Evolutionary conservation across 2,329 filamentous ascomycete species (phyloP).

Genomic region (Metarhizium humberi): DNA sequence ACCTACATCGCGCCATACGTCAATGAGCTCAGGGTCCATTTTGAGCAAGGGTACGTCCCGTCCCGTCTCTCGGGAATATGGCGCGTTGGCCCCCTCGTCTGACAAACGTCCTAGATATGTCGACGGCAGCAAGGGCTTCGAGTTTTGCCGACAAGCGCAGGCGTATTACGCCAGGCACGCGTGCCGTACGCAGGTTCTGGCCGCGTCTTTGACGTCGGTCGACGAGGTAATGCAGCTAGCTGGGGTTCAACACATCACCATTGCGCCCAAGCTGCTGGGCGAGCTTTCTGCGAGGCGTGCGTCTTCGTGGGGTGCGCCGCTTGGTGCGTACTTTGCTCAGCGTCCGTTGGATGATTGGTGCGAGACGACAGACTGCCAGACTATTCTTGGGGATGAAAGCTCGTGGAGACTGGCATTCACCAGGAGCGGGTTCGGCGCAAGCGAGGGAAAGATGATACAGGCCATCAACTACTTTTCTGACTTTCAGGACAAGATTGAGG

Average conservation of each 20-base stretch:
- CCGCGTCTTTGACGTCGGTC: constrained; percentile 46
- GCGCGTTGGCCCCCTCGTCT: background rate
- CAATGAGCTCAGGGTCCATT: constrained; percentile 55
- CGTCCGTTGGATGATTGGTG: constrained; percentile 18
- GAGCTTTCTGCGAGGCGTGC: constrained; percentile 31
- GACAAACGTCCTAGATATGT: constrained; percentile 26
- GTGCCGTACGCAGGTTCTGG: constrained; percentile 40
- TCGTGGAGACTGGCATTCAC: constrained; percentile 42
- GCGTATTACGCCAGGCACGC: constrained; percentile 36
- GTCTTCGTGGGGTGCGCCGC: constrained; percentile 8
- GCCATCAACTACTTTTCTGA: constrained; percentile 50
- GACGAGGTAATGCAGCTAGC: constrained; percentile 50
- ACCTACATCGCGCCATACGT: constrained; percentile 58
- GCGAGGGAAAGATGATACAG: constrained; percentile 41
- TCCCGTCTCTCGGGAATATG: background rate
- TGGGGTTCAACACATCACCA: constrained; percentile 49
- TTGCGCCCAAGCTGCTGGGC: constrained; percentile 42
- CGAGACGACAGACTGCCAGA: constrained; percentile 13
- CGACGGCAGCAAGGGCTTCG: constrained; percentile 39
- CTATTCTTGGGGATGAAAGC: constrained; percentile 29
- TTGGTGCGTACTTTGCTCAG: constrained; percentile 13
- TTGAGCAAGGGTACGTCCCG: constrained; percentile 34
- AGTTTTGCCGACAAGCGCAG: constrained; percentile 41
- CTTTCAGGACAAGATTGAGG: constrained; percentile 43
- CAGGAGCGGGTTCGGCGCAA: constrained; percentile 33